A percentile compares a stretch with the other conserved stretches of the same genome.
These are phyloP conservation scores for Podila horticola DNA, from an alignment of 192 early-diverging fungal genomes.

Conservation along the genomic window DNA sequence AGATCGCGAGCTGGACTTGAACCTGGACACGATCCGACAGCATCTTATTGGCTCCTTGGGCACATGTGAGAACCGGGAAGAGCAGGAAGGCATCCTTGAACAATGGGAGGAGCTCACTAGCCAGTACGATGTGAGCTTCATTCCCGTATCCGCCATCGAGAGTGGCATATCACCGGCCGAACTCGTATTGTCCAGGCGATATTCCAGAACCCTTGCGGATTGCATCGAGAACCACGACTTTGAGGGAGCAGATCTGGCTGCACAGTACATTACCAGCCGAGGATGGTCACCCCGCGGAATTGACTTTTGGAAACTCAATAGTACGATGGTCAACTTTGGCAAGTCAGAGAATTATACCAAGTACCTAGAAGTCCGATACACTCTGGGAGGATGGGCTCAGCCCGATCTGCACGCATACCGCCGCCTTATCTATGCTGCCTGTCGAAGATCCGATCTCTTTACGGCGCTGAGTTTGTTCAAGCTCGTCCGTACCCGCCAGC, in stretches of 20 bases:
- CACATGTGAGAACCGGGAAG: neutral
- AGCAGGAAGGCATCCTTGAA: conserved; percentile 2
- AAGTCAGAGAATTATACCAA: conserved; percentile 5
- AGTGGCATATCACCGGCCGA: neutral
- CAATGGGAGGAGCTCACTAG: conserved; percentile 20
- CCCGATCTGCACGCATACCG: conserved; percentile 46
- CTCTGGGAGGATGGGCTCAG: neutral
- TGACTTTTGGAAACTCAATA: conserved; percentile 25
- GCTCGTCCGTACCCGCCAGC: conserved; percentile 11
- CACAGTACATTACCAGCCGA: conserved; percentile 15
- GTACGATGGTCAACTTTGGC: conserved; percentile 25
- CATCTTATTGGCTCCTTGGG: conserved; percentile 1
- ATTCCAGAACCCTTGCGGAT: conserved; percentile 6
- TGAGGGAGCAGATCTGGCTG: conserved; percentile 7
- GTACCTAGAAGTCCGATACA: conserved; percentile 36
- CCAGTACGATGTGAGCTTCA: neutral
- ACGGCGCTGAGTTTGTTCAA: conserved; percentile 28
- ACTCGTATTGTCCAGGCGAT: neutral
- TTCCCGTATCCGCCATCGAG: neutral
- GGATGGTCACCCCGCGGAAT: conserved; percentile 12
- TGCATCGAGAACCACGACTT: conserved; percentile 17
- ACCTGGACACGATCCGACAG: conserved; percentile 13
- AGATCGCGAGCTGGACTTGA: conserved; percentile 1
- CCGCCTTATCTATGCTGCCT: conserved; percentile 43
- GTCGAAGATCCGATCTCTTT: conserved; percentile 36